These are phyloP conservation scores for Straminergon stramineum DNA, from an alignment of 225 moss, liverwort and hornwort species.

Conservation along the genomic window DNA sequence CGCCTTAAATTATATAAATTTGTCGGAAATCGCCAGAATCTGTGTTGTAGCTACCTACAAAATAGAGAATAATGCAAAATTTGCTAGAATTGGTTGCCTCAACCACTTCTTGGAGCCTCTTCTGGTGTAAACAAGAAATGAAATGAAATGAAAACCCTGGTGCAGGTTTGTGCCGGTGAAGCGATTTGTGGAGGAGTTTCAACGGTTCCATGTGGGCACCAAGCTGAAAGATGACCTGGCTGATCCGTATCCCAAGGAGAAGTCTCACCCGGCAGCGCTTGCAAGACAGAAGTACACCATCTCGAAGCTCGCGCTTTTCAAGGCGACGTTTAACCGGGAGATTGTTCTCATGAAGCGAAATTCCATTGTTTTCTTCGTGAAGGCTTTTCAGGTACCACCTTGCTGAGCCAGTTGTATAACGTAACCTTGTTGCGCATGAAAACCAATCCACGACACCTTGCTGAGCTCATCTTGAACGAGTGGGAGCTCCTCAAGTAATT, in stretches of 20 bases:
- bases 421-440: background rate
- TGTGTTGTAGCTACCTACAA: background rate
- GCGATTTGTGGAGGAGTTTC: slow-evolving; percentile 50
- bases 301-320: slow-evolving; percentile 45
- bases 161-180: slow-evolving; percentile 50
- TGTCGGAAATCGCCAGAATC: background rate
- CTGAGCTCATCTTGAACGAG: background rate
- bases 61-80: background rate
- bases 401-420: background rate
- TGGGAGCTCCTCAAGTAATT: background rate
- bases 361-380: slow-evolving; percentile 32
- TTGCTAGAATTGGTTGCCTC: background rate
- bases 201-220: slow-evolving; percentile 31
- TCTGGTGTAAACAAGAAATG: background rate
- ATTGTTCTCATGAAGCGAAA: slow-evolving; percentile 55
- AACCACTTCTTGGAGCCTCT: background rate
- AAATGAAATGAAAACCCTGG: background rate
- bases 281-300: slow-evolving; percentile 35
- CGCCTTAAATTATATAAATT: background rate
- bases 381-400: slow-evolving; percentile 49
- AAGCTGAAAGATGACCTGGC: slow-evolving; percentile 39
- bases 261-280: slow-evolving; percentile 57
- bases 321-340: slow-evolving; percentile 66
- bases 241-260: slow-evolving; percentile 34
- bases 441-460: background rate